phyloP scores from a whole-genome alignment of 108 stramenopile species.

The Heterococcus sp. region DNA sequence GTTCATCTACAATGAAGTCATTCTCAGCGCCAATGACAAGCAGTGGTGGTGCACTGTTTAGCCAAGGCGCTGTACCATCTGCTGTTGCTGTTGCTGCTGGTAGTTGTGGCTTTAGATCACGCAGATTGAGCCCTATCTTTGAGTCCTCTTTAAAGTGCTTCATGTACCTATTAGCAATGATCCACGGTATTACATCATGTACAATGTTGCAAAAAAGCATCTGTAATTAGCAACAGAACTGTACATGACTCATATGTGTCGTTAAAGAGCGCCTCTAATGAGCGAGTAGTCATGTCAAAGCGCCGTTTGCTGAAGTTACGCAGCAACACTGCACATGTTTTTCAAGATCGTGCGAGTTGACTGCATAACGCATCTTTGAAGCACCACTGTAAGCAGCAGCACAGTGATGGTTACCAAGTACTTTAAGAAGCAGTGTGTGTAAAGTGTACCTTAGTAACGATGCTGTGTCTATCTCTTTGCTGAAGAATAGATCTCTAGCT shows the following conservation, averaged over 20 bases:
- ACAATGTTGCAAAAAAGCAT: background rate
- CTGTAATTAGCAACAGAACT: background rate
- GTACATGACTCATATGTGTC: background rate
- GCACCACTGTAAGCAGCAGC: too few species aligned
- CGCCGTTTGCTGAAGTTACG: background rate
- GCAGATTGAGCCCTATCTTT: slow-evolving; percentile 48
- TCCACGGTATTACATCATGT: background rate
- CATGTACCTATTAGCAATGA: slow-evolving; percentile 28
- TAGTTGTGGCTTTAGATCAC: slow-evolving; percentile 20
- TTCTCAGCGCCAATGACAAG: slow-evolving; percentile 43
- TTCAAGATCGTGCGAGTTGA: too few species aligned
- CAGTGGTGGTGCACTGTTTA: slow-evolving; percentile 14
- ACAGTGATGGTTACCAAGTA: too few species aligned
- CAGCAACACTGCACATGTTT: background rate
- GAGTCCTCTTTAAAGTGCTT: slow-evolving; percentile 35
- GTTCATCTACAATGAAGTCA: slow-evolving; percentile 48
- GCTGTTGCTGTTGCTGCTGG: slow-evolving; percentile 14
- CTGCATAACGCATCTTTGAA: too few species aligned
- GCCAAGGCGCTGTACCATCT: slow-evolving; percentile 27
- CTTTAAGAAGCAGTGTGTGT: too few species aligned
- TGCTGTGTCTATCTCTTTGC: too few species aligned
- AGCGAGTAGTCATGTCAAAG: background rate
- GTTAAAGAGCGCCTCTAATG: background rate
- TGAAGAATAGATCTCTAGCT: slow-evolving; percentile 50
- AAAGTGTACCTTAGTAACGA: too few species aligned